phyloP scores from a whole-genome alignment of 495 filamentous ascomycete species.

The Bombardia bombarda region DNA sequence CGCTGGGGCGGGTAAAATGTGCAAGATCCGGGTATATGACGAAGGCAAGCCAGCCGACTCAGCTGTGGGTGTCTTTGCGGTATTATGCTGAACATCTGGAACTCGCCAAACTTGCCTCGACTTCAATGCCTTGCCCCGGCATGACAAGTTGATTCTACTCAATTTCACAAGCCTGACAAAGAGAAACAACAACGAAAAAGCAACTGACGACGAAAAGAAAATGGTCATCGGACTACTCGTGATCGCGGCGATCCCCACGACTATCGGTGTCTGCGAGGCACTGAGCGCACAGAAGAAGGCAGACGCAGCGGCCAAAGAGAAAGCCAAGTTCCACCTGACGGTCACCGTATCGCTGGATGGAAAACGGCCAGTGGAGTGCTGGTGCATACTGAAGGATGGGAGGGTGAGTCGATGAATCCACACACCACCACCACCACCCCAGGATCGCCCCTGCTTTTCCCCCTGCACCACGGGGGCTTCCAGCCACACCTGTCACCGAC shows the following conservation, averaged over 20 bases:
- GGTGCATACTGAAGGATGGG: constrained; percentile 35
- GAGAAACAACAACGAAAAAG: too few species aligned
- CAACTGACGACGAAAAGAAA: not conserved
- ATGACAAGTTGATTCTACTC: too few species aligned
- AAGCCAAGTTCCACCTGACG: constrained; percentile 42
- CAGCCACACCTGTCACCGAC: not conserved
- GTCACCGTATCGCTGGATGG: constrained; percentile 36
- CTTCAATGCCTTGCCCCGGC: too few species aligned
- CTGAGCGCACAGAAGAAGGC: constrained; percentile 44
- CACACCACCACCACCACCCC: not conserved
- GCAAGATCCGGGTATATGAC: constrained; percentile 14
- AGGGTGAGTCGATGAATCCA: constrained; percentile 24
- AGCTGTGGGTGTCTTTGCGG: too few species aligned
- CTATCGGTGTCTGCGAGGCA: constrained; percentile 42
- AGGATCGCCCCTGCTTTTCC: not conserved
- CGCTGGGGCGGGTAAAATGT: too few species aligned
- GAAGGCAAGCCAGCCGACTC: not conserved
- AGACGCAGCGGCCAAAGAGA: constrained; percentile 41
- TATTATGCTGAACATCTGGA: too few species aligned
- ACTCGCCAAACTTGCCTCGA: too few species aligned
- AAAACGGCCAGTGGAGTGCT: constrained; percentile 25
- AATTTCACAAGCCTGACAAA: not conserved
- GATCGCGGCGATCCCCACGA: constrained; percentile 39
- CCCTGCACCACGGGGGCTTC: too few species aligned
- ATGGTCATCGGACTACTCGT: constrained; percentile 42